Evolutionary conservation across 495 filamentous ascomycete species (phyloP).

Genomic region (Xylaria grammica): DNA sequence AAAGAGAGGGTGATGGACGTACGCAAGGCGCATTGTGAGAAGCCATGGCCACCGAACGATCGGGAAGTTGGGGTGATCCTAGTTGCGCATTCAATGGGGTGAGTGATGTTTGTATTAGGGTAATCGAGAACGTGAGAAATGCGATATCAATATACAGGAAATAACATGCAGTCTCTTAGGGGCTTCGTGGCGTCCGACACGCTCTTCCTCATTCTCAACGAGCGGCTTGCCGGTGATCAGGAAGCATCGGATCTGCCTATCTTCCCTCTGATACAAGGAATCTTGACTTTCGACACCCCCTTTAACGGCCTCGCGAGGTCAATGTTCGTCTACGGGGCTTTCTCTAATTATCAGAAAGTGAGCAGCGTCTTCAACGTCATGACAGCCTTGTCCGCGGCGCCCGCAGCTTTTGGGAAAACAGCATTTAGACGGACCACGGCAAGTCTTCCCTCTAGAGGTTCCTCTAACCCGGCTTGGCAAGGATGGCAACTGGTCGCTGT

Average conservation of each 20-base stretch:
- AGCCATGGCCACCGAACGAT: constrained; percentile 83
- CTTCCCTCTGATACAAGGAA: constrained; percentile 75
- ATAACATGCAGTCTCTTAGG: constrained; percentile 26
- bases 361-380: constrained; percentile 76
- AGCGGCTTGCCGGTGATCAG: constrained; percentile 31
- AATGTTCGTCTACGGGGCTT: constrained; percentile 88
- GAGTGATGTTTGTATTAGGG: constrained; percentile 12
- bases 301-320: constrained; percentile 87
- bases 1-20: constrained; percentile 89
- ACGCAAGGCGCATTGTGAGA: constrained; percentile 71
- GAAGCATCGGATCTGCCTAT: constrained; percentile 38
- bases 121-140: neutral
- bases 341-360: constrained; percentile 84
- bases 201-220: constrained; percentile 62
- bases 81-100: constrained; percentile 92
- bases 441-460: constrained; percentile 19
- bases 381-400: constrained; percentile 56
- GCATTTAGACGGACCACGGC: constrained; percentile 37
- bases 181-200: constrained; percentile 92
- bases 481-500: constrained; percentile 83
- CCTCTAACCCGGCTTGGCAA: constrained; percentile 51
- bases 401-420: constrained; percentile 56
- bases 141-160: no score
- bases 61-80: constrained; percentile 83
- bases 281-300: constrained; percentile 94